A percentile compares a stretch with the other conserved stretches of the same genome.
phyloP scores from a whole-genome alignment of 805 yeast genomes.

The Wickerhamiella occidentalis region DNA sequence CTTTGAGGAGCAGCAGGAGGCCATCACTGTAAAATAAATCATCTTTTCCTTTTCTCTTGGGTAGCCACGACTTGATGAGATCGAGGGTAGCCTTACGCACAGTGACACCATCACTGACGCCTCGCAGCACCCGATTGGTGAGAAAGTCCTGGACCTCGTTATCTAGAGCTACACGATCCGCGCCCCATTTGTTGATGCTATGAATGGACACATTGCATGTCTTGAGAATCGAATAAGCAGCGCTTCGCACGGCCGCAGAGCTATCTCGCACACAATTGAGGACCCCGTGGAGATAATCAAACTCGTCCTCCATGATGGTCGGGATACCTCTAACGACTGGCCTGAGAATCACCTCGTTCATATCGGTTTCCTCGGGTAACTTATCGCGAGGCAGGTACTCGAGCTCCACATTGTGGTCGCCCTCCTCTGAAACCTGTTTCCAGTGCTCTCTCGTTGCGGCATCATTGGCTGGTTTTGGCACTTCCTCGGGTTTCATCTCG shows the following conservation, averaged over 20 bases:
- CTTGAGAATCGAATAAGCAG: not conserved
- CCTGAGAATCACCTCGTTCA: not conserved
- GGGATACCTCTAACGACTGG: not conserved
- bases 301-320: not conserved
- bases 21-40: not conserved
- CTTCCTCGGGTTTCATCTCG: not conserved
- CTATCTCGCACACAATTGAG: not conserved
- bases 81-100: not conserved
- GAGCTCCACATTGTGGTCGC: not conserved
- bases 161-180: not conserved
- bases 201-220: not conserved
- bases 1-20: not conserved
- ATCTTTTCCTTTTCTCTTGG: not conserved
- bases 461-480: not conserved
- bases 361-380: not conserved
- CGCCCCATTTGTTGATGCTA: not conserved
- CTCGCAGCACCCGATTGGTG: not conserved
- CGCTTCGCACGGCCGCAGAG: not conserved
- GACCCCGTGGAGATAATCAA: not conserved
- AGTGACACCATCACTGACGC: not conserved
- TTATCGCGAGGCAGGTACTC: not conserved
- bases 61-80: not conserved
- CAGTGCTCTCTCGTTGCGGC: not conserved
- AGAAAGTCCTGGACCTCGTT: not conserved
- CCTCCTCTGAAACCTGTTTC: not conserved